phyloP scores from a whole-genome alignment of 2,329 filamentous ascomycete species.

The Mycocentrospora acerina region DNA sequence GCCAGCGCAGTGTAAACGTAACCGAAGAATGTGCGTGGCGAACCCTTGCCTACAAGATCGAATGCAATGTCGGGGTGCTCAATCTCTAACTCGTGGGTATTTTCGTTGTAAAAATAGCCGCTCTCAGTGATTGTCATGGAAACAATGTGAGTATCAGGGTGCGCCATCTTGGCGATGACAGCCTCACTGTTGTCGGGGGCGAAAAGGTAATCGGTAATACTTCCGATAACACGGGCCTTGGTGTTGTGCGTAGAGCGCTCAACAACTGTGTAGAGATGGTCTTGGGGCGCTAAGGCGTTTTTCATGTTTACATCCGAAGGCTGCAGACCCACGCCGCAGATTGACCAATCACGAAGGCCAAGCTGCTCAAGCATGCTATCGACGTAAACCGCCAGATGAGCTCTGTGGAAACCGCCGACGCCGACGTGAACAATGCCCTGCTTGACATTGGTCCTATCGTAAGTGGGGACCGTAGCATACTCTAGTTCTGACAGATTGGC shows the following conservation, averaged over 20 bases:
- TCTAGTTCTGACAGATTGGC: conserved; percentile 22
- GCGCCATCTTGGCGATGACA: conserved; percentile 32
- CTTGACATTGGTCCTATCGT: conserved; percentile 26
- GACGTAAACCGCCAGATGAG: conserved; percentile 30
- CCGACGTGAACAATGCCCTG: conserved; percentile 33
- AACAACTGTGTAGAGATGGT: conserved; percentile 32
- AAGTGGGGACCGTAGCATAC: conserved; percentile 24
- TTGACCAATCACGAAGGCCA: conserved; percentile 28
- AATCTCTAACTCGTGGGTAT: conserved; percentile 27
- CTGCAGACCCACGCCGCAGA: conserved; percentile 31
- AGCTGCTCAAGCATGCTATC: conserved; percentile 30
- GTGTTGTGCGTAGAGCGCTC: conserved; percentile 26
- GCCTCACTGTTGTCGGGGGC: conserved; percentile 30
- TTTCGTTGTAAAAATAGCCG: conserved; percentile 34
- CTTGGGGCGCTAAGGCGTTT: conserved; percentile 24
- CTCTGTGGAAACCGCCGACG: conserved; percentile 32
- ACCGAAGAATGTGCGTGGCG: conserved; percentile 30
- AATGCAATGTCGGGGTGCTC: conserved; percentile 30
- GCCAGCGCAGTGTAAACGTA: conserved; percentile 28
- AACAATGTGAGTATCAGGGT: conserved; percentile 32
- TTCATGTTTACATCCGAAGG: conserved; percentile 29
- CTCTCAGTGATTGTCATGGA: conserved; percentile 34
- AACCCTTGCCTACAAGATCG: conserved; percentile 22
- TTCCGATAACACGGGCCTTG: conserved; percentile 26
- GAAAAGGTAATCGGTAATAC: conserved; percentile 32